Conservation (phyloP, 768 basidiomycete species). For the Kwoniella botswanensis region DNA sequence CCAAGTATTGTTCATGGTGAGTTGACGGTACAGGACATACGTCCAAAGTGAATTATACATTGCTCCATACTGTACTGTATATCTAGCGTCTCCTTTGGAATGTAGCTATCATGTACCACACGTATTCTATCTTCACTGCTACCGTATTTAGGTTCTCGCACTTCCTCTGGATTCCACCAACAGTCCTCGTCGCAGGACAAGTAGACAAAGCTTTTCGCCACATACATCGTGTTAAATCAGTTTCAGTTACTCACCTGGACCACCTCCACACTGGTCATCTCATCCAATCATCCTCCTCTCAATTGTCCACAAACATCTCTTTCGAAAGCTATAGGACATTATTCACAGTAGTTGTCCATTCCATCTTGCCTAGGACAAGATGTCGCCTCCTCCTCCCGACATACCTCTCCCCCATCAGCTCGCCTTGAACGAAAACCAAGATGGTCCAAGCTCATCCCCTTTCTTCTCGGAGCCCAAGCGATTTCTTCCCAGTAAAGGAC, state of each 20-base stretch:
- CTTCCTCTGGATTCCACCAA: too few species aligned
- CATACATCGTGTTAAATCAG: background rate
- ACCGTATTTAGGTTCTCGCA: too few species aligned
- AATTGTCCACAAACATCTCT: background rate
- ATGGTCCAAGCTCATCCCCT: background rate
- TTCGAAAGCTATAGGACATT: background rate
- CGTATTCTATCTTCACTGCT: too few species aligned
- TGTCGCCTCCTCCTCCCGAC: slow-evolving; percentile 15
- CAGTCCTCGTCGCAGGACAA: background rate
- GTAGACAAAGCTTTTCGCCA: background rate
- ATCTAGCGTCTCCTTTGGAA: too few species aligned
- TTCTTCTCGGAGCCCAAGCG: background rate
- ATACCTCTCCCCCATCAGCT: slow-evolving; percentile 18
- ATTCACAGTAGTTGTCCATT: background rate
- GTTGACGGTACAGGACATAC: too few species aligned
- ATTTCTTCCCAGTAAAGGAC: slow-evolving; percentile 26
- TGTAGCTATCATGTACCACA: too few species aligned
- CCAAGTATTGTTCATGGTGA: too few species aligned
- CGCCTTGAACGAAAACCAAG: slow-evolving; percentile 1
- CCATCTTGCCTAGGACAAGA: background rate
- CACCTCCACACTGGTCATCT: background rate
- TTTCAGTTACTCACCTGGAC: background rate
- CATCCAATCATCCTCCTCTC: slow-evolving; percentile 2
- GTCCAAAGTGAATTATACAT: too few species aligned
- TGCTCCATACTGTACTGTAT: too few species aligned